Base-by-base conservation (phyloP, 768 basidiomycete species). In the Macrolepiota albuminosa region DNA sequence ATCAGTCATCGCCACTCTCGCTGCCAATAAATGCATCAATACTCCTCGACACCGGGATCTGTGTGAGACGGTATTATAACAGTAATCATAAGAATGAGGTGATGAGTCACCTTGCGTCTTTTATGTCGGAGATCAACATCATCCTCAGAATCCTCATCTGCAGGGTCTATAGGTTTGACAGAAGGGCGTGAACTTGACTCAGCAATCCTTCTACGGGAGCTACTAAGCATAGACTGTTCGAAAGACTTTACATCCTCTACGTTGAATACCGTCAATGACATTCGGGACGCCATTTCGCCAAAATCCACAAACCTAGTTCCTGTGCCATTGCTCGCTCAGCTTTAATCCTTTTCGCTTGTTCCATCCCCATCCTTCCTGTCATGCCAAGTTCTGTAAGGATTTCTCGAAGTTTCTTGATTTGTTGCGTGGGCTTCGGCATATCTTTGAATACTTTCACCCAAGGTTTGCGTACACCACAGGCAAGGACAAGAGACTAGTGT, bases 221-320 rank as follows among this genome's bases (percentile, higher is more conserved):
- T 71, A 49, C 73, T 76, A 16, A 70, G 68, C 18, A 82, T 74
- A 16, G 81, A 76, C 64, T 81, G 75, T 60, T 85, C 87, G 60
- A 92, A 93, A 53, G 81, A 78, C 62, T 84, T 75, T 21, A 93
- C 90, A 62, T 93, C 91, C 80, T 86, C 91, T 92, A 47, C 11
- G 69, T 40, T 16, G 50, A 53, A 21, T 29, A 26, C 26, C 18
- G 39, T 34, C 9, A 49, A 34, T 33, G 31, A 34, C 16, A 47
- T 2, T 31, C 3, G 10, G 31, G 26, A 37, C 14, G 18, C 45
- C 18, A 56, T 46, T 6, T 18, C 39, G 31, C 42, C 21, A 3
- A 14, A 50, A 58, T 34, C 26, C 26, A 78, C 84, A 36, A 64
- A 95, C 93, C 81, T 21, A 94, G 78, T 68, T 95, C 92, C 60